phyloP scores from a whole-genome alignment of 106 monocot species.

The Agapanthus africanus region DNA sequence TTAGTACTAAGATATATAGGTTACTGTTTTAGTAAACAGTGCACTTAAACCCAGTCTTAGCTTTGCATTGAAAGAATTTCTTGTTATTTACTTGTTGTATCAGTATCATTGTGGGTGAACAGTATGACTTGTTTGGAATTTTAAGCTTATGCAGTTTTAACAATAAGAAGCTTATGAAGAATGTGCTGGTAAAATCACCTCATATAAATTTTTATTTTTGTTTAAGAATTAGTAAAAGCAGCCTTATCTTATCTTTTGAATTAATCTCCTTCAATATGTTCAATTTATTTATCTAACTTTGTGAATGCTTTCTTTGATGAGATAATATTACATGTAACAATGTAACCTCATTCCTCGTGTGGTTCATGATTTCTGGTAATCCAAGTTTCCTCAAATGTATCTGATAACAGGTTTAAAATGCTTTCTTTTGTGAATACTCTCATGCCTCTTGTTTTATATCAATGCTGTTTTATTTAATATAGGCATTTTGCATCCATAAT shows the following conservation, averaged over 20 bases:
- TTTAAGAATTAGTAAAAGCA: not conserved
- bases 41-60: no score
- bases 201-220: not conserved
- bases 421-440: not conserved
- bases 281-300: not conserved
- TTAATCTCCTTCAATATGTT: not conserved
- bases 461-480: not conserved
- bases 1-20: not conserved
- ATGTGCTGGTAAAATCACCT: not conserved
- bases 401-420: not conserved
- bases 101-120: not conserved
- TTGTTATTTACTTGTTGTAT: no score
- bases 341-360: not conserved
- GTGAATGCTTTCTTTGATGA: not conserved
- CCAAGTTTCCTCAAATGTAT: constrained; percentile 1
- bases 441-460: not conserved
- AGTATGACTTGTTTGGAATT: not conserved
- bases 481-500: not conserved
- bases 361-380: not conserved
- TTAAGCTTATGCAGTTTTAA: not conserved
- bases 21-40: no score
- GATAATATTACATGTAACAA: not conserved
- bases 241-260: not conserved
- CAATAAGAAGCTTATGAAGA: not conserved
- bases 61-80: no score